Evolutionary conservation across 345 rosid species (phyloP), one percentile per base, ranked within the genome.

Genomic region (Syzygium oleosum): DNA sequence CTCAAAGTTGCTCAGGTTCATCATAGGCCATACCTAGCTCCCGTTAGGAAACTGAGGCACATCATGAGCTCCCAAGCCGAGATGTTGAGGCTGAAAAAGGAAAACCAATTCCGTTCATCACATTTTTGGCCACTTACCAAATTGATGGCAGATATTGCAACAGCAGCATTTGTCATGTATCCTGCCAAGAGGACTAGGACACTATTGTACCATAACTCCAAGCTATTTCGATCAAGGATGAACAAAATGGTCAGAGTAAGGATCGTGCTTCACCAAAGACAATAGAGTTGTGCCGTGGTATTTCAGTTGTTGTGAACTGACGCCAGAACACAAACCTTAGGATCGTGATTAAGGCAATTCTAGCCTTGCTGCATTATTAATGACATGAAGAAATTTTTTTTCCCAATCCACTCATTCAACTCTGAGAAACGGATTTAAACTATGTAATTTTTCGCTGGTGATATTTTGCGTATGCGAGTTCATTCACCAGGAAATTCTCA

Each of bases 201-300:
- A 7, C 91, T 87, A 86, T 85, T 86, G 86, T 91, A 92, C 93
- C 94, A 91, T 3, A 92, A 27, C 84, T 91, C 93, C 84, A 92
- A 91, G 90, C 93, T 91, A 14, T 27, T 19, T 56, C 23, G 19
- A 38, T 80, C 31, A 22, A 43, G 84, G 52, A 23, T 52, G 23
- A 8, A 38, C 31, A 51, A 38, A 80, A 80, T 19, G 84, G 27
- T 80, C 52, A 12, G 84, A 59, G 2, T 51, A 41, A 5, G n/a
- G 84, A 80, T 12, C 4, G 10, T 61, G 38, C 73, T 61, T 61
- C 21, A 31, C 73, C 73, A 61, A n/a, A 61, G 73, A n/a, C 73
- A n/a, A n/a, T 61, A 61, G 73, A 61, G 73, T 14, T n/a, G 73
- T n/a, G 38, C 9, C 38, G 14, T n/a, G 38, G 73, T 61, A n/a